Base-by-base conservation (phyloP, 352 stramenopile genomes). In the Nothophytophthora sp. region DNA sequence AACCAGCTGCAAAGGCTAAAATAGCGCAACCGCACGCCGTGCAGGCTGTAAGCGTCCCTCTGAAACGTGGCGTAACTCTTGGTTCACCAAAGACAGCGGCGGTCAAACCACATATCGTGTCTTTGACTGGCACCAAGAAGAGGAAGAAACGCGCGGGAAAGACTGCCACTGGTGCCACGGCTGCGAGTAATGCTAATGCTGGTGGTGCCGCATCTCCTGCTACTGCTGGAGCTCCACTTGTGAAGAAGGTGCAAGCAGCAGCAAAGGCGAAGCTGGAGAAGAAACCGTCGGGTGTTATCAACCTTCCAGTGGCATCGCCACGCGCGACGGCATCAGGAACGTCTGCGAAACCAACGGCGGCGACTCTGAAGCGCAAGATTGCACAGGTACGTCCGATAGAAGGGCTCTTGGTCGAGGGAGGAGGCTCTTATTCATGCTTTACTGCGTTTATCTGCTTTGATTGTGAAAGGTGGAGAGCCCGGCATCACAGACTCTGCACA, bases 21-120 rank as follows among this genome's bases (percentile, higher is more conserved):
- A 7, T 41, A 4, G 24, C 22, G 11, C 18, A 35, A 13, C 10
- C 7, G 3, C 42, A 53, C 25, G 41, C 19, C 0, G 47, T 46
- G 49, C 19, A 47, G 41, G 12, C 16, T 1, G 40, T 49, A 15
- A 65, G 51, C 10, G 32, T 40, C 20, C 45, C 38, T 5, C 38
- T 25, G n/a, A n/a, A n/a, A n/a, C n/a, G n/a, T 33, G 44, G 23
- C 45, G 38, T 20, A 15, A 30, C 15, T 55, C 34, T 33, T 16
- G 15, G 23, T 5, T 41, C 45, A 6, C 23, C 39, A 1, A 59
- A 58, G 29, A 20, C 33, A 4, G 32, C 55, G 6, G 50, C 27
- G 12, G 35, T 50, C 5, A 64, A 60, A 46, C 38, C 57, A 15
- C 49, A 58, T 13, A 37, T 66, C 9, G 49, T 70, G 45, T 57